These are phyloP conservation scores for Musa balbisiana DNA, from an alignment of 202 grass and related monocot species.

Conservation along the genomic window DNA sequence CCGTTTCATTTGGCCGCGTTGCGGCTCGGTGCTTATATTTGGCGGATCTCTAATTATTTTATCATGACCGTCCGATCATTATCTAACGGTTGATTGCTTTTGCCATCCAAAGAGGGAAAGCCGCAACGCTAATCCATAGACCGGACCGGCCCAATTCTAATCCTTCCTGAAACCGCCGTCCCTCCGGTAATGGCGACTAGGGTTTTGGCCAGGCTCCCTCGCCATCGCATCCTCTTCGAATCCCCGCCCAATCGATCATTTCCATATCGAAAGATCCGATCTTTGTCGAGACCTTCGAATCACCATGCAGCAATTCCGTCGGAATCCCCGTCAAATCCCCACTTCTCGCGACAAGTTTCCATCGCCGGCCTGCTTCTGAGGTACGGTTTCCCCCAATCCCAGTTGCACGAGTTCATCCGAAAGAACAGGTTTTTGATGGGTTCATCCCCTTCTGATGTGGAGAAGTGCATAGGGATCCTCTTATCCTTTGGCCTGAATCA, in stretches of 20 bases:
- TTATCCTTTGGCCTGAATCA: slow-evolving; percentile 4
- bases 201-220: slow-evolving; percentile 27
- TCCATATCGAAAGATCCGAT: slow-evolving; percentile 19
- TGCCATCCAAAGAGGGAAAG: background rate
- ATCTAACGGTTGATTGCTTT: background rate
- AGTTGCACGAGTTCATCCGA: slow-evolving; percentile 19
- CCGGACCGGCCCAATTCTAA: no score
- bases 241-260: background rate
- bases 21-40: no score
- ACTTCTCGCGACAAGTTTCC: slow-evolving; percentile 11
- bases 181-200: slow-evolving; percentile 27
- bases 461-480: slow-evolving; percentile 23
- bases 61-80: background rate
- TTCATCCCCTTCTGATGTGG: slow-evolving; percentile 11
- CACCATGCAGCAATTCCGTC: background rate
- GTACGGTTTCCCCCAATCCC: slow-evolving; percentile 19
- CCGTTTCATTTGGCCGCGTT: no score
- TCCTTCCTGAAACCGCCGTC: background rate
- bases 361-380: slow-evolving; percentile 16
- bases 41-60: no score
- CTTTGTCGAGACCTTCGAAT: slow-evolving; percentile 36
- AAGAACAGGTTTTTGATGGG: slow-evolving; percentile 14
- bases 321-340: background rate
- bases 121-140: no score
- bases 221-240: slow-evolving; percentile 9